A percentile compares a stretch with the other conserved stretches of the same genome.
Conservation (phyloP, 371 early-diverging fungal genomes). For the Chytridiales sp. region DNA sequence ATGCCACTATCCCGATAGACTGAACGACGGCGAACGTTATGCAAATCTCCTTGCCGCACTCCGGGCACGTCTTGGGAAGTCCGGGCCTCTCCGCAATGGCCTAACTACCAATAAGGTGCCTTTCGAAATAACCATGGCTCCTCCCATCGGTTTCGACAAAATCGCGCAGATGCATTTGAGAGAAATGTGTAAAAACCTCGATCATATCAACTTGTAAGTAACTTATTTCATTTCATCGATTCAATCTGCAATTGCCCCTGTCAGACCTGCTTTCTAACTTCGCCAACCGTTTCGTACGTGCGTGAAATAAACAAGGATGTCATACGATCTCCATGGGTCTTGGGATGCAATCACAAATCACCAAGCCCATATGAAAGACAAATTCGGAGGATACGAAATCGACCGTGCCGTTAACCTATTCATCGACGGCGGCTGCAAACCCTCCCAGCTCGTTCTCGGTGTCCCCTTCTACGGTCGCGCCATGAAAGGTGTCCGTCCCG, state of each 20-base stretch:
- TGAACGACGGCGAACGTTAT: constrained; percentile 16
- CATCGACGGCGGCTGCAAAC: constrained; percentile 21
- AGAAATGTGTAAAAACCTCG: no score
- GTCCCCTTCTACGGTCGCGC: constrained; percentile 28
- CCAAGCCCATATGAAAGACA: constrained; percentile 24
- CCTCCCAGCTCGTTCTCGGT: constrained; percentile 20
- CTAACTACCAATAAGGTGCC: no score
- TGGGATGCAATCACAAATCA: constrained; percentile 26
- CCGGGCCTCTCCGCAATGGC: no score
- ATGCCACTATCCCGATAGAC: constrained; percentile 21
- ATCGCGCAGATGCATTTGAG: no score
- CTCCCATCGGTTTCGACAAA: no score
- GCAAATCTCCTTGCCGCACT: constrained; percentile 6
- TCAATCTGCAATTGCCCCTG: constrained; percentile 3
- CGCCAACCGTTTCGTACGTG: constrained; percentile 15
- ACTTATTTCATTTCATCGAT: no score
- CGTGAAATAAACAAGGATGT: constrained; percentile 9
- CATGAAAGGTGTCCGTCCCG: neutral
- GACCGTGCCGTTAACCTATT: constrained; percentile 18
- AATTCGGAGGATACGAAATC: constrained; percentile 2
- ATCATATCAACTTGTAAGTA: no score
- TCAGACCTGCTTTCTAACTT: constrained; percentile 10
- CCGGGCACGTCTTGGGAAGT: constrained; percentile 1
- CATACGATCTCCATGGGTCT: constrained; percentile 23
- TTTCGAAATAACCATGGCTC: no score